Conservation (phyloP, 192 early-diverging fungal species). For the Entophlyctis luteolus region DNA sequence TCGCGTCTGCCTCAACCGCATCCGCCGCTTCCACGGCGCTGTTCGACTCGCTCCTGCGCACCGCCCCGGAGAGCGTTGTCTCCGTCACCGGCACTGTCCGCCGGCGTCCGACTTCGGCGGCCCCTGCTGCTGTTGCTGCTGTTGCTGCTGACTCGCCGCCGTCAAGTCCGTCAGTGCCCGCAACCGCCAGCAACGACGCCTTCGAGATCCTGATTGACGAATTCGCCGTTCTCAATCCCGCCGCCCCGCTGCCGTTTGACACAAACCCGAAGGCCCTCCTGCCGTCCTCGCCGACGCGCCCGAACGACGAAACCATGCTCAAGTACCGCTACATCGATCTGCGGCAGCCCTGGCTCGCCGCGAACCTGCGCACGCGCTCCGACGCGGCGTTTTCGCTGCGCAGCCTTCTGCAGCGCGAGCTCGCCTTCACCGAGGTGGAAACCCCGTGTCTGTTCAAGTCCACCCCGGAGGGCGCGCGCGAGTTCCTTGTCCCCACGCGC, state of each 20-base stretch:
- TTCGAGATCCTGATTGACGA: slow-evolving; percentile 66
- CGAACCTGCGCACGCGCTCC: slow-evolving; percentile 70
- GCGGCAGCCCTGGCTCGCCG: slow-evolving; percentile 69
- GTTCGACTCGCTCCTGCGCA: slow-evolving; percentile 42
- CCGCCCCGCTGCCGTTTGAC: slow-evolving; percentile 59
- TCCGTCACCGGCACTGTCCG: slow-evolving; percentile 62
- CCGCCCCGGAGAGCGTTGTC: slow-evolving; percentile 72
- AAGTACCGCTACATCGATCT: slow-evolving; percentile 78
- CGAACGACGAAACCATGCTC: slow-evolving; percentile 70
- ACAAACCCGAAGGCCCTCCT: slow-evolving; percentile 51
- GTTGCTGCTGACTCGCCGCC: background rate
- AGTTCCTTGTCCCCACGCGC: slow-evolving; percentile 90
- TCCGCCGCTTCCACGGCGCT: background rate
- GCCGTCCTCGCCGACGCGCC: slow-evolving; percentile 32
- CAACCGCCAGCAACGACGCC: background rate
- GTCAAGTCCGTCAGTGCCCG: too few relatives aligned
- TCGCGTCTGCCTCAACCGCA: slow-evolving; percentile 32
- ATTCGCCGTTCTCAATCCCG: slow-evolving; percentile 66
- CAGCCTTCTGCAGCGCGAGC: slow-evolving; percentile 51
- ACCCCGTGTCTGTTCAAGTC: slow-evolving; percentile 88
- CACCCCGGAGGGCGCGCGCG: slow-evolving; percentile 88
- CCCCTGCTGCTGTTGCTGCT: background rate
- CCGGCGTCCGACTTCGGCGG: slow-evolving; percentile 47
- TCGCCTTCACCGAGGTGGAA: slow-evolving; percentile 86
- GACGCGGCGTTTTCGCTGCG: slow-evolving; percentile 62